Evolutionary conservation across 2,329 filamentous ascomycete species (phyloP), one percentile per base, ranked within the genome.

Genomic region (Sporothrix mexicana): DNA sequence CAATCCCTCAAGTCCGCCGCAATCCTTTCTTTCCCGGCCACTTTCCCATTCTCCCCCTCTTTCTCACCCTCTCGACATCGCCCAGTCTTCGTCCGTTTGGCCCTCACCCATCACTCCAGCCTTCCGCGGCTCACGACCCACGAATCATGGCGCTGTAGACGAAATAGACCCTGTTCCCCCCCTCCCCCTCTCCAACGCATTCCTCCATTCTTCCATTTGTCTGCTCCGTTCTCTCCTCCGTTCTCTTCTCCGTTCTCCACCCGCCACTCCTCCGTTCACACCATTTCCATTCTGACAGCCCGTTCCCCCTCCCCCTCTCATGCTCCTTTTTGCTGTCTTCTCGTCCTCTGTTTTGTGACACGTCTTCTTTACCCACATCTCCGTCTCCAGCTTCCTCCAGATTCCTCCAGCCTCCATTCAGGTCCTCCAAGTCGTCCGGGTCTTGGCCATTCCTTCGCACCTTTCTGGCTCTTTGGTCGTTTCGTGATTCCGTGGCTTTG

Each of bases 21-120:
- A 1, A 15, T 70, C 53, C 8, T 61, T 61, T 70, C 68, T 70
- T 70, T 53, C 68, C 61, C 13, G 20, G 20, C 59, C 59, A 62
- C 59, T 62, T 47, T 49, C 13, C 17, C 30, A 4, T 36, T 36
- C 25, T 53, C 59, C 53, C 47, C 51, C 25, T 30, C 25, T 12
- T 41, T 20, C n/a, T 7, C 23, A 7, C 20, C 10, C 43, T 2
- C 43, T 13, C 55, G 20, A 15, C 23, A 12, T 70, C 69, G 17
- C 49, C 49, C 30, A 15, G 17, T 51, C 25, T n/a, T 61, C 43
- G 53, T 17, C 51, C 43, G 25, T 61, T 5, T 62, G 5, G 15
- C 57, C 15, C 57, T 13, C 30, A 9, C 30, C 30, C 57, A 41
- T 61, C 57, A 61, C 57, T 61, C 57, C 59, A 62, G 59, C 59